Evolutionary conservation across 1,139 yeast genomes (phyloP), one percentile per base, ranked within the genome.

Genomic region (Pichia sp.): DNA sequence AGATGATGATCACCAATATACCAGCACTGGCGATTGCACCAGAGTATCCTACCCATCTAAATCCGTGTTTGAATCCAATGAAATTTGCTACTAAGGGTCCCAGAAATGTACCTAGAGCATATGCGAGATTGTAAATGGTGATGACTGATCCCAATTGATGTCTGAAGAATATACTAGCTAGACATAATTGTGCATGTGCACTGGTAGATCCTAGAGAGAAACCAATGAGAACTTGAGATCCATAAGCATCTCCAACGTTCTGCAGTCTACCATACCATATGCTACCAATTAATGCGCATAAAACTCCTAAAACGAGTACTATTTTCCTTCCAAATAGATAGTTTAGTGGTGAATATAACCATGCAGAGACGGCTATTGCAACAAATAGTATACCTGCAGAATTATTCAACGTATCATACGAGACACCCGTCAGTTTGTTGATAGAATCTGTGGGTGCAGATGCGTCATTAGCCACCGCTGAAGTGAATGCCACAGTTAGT

Each of bases 21-120:
- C 60, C 69, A 5, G 74, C 87, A 6, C 79, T 67, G 32, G 80
- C 69, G 35, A 83, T 80, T n/a, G 79, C 84, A 27, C 84, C 86
- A 56, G 75, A 48, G 63, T 65, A 62, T 18, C 69, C 68, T 4
- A 62, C 66, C 66, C 66, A 62, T 24, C 65, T 48, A 47, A 61
- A 63, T 4, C 48, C 50, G 15, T 38, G 38, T 17, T 44, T 30
- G 14, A 10, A 17, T 9, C 57, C 48, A 17, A 62, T 54, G 35
- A 55, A 53, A 22, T 62, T 63, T 8, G 66, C 65, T 34, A 54
- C 38, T 35, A 64, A 45, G 1, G 69, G 68, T 4, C 69, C 68
- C 29, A 62, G 41, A 37, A 55, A 63, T 5, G 67, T 61, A 17
- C 68, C 68, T 16, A 62, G 49, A 12, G 66, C 56, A 22, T 62